Evolutionary conservation across 345 rosid species (phyloP).

Genomic region (Ricinus communis): DNA sequence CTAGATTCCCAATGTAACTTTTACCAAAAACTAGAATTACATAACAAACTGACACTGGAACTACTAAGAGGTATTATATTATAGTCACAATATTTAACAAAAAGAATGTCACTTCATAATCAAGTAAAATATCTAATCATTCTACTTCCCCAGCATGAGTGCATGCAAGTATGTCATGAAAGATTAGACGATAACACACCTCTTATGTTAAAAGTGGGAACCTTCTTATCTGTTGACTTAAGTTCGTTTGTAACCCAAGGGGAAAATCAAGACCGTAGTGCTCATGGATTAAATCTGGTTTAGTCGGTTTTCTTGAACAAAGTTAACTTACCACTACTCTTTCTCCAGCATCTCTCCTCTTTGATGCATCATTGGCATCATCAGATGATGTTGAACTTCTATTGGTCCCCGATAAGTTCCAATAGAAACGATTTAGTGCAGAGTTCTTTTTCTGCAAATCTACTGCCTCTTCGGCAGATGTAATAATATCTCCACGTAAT

Average conservation of each 20-base stretch:
- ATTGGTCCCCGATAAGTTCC: slow-evolving; percentile 56
- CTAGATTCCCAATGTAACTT: neutral
- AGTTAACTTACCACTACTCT: slow-evolving; percentile 59
- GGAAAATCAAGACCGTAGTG: neutral
- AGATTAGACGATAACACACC: neutral
- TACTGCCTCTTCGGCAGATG: slow-evolving; percentile 81
- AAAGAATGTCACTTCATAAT: neutral
- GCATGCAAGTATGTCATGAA: neutral
- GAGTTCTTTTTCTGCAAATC: slow-evolving; percentile 70
- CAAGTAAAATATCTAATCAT: neutral
- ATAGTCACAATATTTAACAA: neutral
- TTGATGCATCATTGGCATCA: slow-evolving; percentile 42
- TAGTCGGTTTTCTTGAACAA: neutral
- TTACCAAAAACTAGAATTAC: too few species aligned
- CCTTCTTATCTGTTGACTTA: too few species aligned
- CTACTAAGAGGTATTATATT: too few species aligned
- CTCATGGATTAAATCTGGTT: neutral
- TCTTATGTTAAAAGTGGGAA: neutral
- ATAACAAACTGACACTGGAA: too few species aligned
- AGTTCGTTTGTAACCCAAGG: neutral
- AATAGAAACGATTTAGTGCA: slow-evolving; percentile 74
- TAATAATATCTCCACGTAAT: slow-evolving; percentile 61
- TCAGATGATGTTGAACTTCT: slow-evolving; percentile 39
- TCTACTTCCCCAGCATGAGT: neutral
- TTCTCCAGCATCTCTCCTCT: slow-evolving; percentile 66